These are phyloP conservation scores for Scalesia atractyloides DNA, from an alignment of 129 eudicot species.

Conservation along the genomic window DNA sequence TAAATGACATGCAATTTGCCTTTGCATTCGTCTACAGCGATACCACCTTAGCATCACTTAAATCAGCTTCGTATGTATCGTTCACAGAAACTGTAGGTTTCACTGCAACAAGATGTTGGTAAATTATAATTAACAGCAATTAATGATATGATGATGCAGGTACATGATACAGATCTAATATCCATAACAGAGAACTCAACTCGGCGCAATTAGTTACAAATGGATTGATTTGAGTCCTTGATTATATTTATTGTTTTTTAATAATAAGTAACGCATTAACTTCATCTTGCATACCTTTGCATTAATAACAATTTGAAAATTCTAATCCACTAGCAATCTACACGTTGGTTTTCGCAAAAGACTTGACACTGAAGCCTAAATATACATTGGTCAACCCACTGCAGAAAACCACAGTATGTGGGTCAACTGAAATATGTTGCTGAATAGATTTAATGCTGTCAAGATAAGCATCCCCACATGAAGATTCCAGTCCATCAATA, in stretches of 20 bases:
- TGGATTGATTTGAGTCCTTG: background rate
- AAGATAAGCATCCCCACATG: constrained; percentile 38
- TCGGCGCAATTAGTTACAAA: background rate
- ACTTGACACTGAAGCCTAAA: constrained; percentile 36
- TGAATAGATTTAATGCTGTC: constrained; percentile 48
- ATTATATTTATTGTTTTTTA: background rate
- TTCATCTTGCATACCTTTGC: constrained; percentile 9
- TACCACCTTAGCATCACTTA: constrained; percentile 22
- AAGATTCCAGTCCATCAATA: constrained; percentile 62
- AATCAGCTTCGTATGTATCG: constrained; percentile 3
- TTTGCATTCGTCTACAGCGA: constrained; percentile 20
- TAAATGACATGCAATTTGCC: constrained; percentile 16
- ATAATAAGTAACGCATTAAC: background rate
- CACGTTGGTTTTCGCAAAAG: constrained; percentile 44
- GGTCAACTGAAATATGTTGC: constrained; percentile 54
- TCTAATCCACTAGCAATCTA: constrained; percentile 32
- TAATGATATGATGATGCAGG: background rate
- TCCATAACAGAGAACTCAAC: background rate
- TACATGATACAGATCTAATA: constrained; percentile 11
- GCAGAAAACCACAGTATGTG: constrained; percentile 67
- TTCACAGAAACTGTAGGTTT: constrained; percentile 24
- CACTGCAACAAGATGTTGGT: constrained; percentile 27
- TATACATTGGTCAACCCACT: constrained; percentile 34
- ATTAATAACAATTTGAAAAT: constrained; percentile 24
- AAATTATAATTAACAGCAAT: background rate